These are phyloP conservation scores for Crithidia expoeki DNA, from an alignment of 208 protist genomes.

Conservation along the genomic window DNA sequence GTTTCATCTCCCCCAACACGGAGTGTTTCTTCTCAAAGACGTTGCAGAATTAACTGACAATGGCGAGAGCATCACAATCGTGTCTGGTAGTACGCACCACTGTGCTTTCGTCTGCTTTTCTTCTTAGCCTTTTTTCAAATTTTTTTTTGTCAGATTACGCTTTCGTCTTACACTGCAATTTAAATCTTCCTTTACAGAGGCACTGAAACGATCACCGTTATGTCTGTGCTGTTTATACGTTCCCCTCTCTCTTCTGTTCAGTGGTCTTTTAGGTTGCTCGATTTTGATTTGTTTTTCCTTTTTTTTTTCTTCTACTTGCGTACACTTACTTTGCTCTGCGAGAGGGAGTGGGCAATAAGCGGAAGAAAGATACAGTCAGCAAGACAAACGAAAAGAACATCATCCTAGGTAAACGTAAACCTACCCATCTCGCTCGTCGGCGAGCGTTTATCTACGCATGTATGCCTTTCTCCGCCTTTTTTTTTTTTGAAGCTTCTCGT, in stretches of 20 bases:
- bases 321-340: no score
- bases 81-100: no score
- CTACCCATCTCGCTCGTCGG: no score
- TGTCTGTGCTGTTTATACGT: neutral
- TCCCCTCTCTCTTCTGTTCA: neutral
- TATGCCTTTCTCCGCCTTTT: neutral
- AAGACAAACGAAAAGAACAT: no score
- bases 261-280: neutral
- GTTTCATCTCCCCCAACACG: conserved; percentile 5
- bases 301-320: neutral
- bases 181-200: neutral
- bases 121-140: neutral
- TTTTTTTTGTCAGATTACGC: neutral
- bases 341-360: no score
- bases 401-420: no score
- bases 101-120: neutral
- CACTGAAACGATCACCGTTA: neutral
- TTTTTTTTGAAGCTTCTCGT: neutral
- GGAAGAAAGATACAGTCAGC: no score
- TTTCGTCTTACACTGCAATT: neutral
- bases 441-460: no score
- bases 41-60: neutral
- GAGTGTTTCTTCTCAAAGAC: neutral
- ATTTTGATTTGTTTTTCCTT: neutral
- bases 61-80: neutral